A percentile compares a stretch with the other conserved stretches of the same genome.
These are phyloP conservation scores for Rubroshorea leprosula DNA, from an alignment of 345 rosid species.

Conservation along the genomic window DNA sequence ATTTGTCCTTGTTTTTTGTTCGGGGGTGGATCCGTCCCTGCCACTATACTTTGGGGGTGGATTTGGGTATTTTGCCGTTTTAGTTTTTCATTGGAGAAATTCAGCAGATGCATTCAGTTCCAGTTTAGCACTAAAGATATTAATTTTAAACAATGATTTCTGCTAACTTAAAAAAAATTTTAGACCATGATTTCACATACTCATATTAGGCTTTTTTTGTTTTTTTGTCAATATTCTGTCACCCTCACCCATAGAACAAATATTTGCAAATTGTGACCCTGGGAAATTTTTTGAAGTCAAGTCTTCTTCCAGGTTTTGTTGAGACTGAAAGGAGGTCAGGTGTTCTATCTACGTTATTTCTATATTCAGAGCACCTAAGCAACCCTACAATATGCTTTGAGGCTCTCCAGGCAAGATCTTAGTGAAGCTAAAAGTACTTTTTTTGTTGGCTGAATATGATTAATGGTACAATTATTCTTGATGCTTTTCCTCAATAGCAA, in stretches of 20 bases:
- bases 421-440: slow-evolving; percentile 8
- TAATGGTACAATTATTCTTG: neutral
- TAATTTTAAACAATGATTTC: too few species aligned
- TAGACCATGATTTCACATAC: too few species aligned
- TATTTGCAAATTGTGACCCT: slow-evolving; percentile 13
- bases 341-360: slow-evolving; percentile 51
- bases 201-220: too few species aligned
- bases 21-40: too few species aligned
- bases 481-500: neutral
- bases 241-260: neutral
- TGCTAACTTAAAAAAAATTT: too few species aligned
- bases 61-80: too few species aligned
- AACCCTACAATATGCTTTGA: slow-evolving; percentile 64
- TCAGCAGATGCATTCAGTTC: neutral
- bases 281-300: slow-evolving; percentile 19
- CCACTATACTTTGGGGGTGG: too few species aligned
- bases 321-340: slow-evolving; percentile 45
- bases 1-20: too few species aligned
- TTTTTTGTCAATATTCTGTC: slow-evolving; percentile 1
- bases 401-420: slow-evolving; percentile 70
- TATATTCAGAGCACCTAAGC: slow-evolving; percentile 42
- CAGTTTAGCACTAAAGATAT: neutral
- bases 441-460: slow-evolving; percentile 8
- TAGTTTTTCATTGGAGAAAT: too few species aligned
- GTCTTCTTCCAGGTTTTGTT: slow-evolving; percentile 44